Evolutionary conservation across 2,329 filamentous ascomycete species (phyloP), one percentile per base, ranked within the genome.

Genomic region (Cladophialophora exuberans): DNA sequence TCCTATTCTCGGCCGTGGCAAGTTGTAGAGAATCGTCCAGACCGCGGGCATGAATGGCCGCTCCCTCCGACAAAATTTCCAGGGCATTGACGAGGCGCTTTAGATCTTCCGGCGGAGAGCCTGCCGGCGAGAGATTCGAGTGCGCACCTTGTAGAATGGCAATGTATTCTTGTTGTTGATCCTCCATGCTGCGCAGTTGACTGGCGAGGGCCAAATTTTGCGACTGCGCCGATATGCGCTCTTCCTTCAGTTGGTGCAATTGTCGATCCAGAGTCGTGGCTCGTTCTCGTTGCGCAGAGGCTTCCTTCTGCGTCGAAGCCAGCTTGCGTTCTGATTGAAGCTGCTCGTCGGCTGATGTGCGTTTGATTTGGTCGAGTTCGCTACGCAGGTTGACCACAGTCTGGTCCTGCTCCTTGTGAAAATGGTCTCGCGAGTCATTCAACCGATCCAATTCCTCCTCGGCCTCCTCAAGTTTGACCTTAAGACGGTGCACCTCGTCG

Each of bases 401-500:
- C 42, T 87, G 83, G 59, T 93, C 87, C 39, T 86, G 80, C 2
- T 82, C 81, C 3, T 83, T 83, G 66, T 86, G 89, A 65, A 94
- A 89, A 63, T 95, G 87, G 62, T 97, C 90, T 38, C 89, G 83
- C 35, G 88, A 91, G 64, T 90, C 90, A 36, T 90, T 81, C 51
- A 93, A 83, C 56, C 90, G 83, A 64, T 97, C 92, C 47, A 97
- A 83, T 67, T 96, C 92, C 65, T 97, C 92, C 72, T 99, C 94
- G 4, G 88, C 82, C 64, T 97, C 90, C 67, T 97, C 94, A 0
- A 94, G 77, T 48, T 86, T 88, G 50, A 86, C 79, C 66, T 88
- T 92, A 54, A 92, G 81, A 11, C 83, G 81, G 63, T 85, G 87
- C 54, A 94, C 85, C 68, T 97, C 92, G 13, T 83, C 79, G 64